Base-by-base conservation (phyloP, 208 protist species). In the Angomonas desouzai region DNA sequence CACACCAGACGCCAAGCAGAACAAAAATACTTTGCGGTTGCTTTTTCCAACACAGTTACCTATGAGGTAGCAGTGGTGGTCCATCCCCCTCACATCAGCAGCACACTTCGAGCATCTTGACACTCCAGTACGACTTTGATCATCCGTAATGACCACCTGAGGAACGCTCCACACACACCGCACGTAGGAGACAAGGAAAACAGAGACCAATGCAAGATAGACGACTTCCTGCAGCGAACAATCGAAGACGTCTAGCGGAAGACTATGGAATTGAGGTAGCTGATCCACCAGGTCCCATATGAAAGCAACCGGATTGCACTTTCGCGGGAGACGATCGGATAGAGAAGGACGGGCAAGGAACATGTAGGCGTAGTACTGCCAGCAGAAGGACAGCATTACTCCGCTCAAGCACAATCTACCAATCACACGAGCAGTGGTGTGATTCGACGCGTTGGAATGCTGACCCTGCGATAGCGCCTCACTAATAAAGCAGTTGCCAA, bases 51-150 rank as follows among this genome's bases (percentile, higher is more conserved):
- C 72, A 49, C 81, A 88, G 63, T 91, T 91, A 63, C 66, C 53
- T n/a, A 88, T 81, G 13, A 87, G 51, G 38, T 85, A 87, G 60
- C 81, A 87, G 57, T 88, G 81, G 61, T 88, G 81, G 48, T 88
- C 76, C 73, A 84, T 86, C 16, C 28, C 34, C 0, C 62, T 28
- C 0, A 91, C 67, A 34, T 70, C 38, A 0, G 72, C 62, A 2
- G 18, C 68, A 57, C 81, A 88, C 61, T 72, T 70, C 36, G 71
- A 43, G 62, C 76, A 91, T 51, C 65, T 49, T 2, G n/a, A 38
- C 48, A 36, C 13, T 18, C 18, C 27, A 38, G 16, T 55, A 3
- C 10, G 18, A 16, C 45, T 16, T 30, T 20, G 1, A 33, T 11
- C 16, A 28, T 6, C 32, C 28, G 0, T 28, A 32, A 22, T 38